Conservation (phyloP, 345 rosid species). For the Excoecaria cochinchinensis region DNA sequence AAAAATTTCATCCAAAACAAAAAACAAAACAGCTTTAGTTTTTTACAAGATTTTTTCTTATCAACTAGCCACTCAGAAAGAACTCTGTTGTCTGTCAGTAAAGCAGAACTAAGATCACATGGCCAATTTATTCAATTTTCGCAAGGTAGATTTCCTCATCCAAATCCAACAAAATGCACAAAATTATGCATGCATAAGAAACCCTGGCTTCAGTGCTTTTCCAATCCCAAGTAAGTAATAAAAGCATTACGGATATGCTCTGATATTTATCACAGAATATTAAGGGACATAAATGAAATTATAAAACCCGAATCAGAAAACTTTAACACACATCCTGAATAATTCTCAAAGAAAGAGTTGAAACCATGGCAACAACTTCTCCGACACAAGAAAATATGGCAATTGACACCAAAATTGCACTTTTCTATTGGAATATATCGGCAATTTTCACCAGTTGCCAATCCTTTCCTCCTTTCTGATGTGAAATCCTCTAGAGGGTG, state of each 20-base stretch:
- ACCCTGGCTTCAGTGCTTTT: neutral
- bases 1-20: neutral
- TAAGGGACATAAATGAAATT: neutral
- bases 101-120: neutral
- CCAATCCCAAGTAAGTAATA: neutral
- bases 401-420: neutral
- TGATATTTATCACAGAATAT: neutral
- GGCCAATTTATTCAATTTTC: neutral
- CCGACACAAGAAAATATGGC: too few relatives aligned
- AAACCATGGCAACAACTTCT: neutral
- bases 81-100: neutral
- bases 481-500: neutral
- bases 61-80: neutral
- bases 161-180: neutral
- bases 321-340: neutral
- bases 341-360: neutral
- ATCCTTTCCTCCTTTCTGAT: neutral
- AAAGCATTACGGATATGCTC: neutral
- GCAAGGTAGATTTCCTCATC: neutral
- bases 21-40: neutral
- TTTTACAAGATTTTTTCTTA: neutral
- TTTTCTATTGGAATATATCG: neutral
- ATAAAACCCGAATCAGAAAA: neutral
- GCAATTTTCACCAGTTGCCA: neutral
- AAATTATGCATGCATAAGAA: neutral